Evolutionary conservation across 2,329 filamentous ascomycete species (phyloP).

Genomic region (Aspergillus japonicus): DNA sequence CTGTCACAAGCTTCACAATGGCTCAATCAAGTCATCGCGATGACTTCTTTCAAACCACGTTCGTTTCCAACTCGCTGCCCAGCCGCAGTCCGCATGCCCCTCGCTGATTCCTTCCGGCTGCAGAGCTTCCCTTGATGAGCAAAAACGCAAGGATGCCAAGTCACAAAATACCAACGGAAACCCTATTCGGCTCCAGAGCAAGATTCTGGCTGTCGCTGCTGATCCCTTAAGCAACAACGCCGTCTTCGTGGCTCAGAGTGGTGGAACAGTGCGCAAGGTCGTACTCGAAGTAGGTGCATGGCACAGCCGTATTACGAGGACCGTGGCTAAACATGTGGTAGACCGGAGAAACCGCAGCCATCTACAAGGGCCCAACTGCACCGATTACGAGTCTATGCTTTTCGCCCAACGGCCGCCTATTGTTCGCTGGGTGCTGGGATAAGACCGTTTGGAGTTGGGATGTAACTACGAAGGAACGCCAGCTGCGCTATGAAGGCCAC

Average conservation of each 20-base stretch:
- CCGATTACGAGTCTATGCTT: constrained; percentile 77
- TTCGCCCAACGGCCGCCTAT: constrained; percentile 58
- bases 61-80: constrained; percentile 34
- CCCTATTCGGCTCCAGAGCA: constrained; percentile 78
- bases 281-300: constrained; percentile 67
- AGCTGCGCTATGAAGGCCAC: constrained; percentile 71
- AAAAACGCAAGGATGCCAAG: constrained; percentile 66
- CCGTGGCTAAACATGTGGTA: constrained; percentile 26
- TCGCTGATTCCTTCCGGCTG: constrained; percentile 15
- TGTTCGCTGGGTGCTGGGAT: constrained; percentile 90
- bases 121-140: constrained; percentile 51
- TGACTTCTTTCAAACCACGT: constrained; percentile 94
- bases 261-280: constrained; percentile 73
- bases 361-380: constrained; percentile 72
- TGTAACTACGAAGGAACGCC: constrained; percentile 54
- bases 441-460: constrained; percentile 88
- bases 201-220: constrained; percentile 71
- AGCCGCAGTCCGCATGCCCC: constrained; percentile 5
- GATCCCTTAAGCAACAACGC: constrained; percentile 64
- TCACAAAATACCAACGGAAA: constrained; percentile 79
- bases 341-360: constrained; percentile 45
- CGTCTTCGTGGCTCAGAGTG: constrained; percentile 82
- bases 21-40: constrained; percentile 71
- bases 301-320: constrained; percentile 11
- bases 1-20: constrained; percentile 39